These are phyloP conservation scores for Aspergillus sp. DNA, from an alignment of 2,329 filamentous ascomycete genomes.

Conservation along the genomic window DNA sequence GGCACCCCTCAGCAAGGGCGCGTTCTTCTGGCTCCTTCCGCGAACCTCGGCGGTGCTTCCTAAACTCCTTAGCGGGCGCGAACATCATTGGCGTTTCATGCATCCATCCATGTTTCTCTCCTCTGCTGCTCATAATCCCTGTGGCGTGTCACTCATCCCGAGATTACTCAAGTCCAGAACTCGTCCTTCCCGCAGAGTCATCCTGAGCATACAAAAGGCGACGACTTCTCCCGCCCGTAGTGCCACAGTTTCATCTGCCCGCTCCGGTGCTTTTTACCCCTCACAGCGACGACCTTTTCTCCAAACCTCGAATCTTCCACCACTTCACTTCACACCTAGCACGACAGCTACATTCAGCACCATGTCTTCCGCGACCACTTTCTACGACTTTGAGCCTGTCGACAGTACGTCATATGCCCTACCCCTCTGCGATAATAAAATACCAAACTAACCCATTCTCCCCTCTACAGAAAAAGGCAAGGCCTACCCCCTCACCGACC, in stretches of 20 bases:
- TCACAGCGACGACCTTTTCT: background rate
- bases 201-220: constrained; percentile 6
- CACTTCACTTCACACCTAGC: background rate
- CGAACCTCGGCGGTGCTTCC: constrained; percentile 2
- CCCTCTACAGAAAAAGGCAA: constrained; percentile 65
- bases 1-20: constrained; percentile 7
- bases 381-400: constrained; percentile 60
- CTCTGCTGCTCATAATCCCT: background rate
- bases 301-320: background rate
- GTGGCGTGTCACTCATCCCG: background rate
- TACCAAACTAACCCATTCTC: constrained; percentile 4
- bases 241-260: background rate
- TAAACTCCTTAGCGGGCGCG: no score
- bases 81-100: background rate
- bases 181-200: background rate
- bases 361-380: constrained; percentile 59
- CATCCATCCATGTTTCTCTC: background rate
- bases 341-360: constrained; percentile 21
- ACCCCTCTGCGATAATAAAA: background rate
- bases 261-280: background rate
- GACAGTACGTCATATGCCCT: constrained; percentile 50
- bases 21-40: background rate
- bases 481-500: constrained; percentile 66
- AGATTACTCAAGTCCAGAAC: background rate
- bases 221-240: background rate